phyloP scores from a whole-genome alignment of 1,139 yeast species.

The Yamadazyma triangularis region DNA sequence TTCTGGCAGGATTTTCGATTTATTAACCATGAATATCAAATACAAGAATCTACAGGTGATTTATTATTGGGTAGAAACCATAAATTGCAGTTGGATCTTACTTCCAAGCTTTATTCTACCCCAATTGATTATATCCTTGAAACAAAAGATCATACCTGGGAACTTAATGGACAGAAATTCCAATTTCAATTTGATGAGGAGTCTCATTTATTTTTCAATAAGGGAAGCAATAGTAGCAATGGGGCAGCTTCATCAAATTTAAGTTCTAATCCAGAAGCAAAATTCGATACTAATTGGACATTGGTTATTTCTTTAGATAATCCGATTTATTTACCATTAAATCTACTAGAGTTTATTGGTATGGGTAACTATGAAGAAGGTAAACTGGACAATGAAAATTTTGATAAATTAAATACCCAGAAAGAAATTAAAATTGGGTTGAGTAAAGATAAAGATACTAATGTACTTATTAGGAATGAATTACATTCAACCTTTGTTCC shows the following conservation, averaged over 20 bases:
- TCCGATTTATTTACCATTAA: slow-evolving; percentile 23
- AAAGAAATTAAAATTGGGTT: slow-evolving; percentile 11
- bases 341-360: slow-evolving; percentile 29
- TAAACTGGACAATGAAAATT: slow-evolving; percentile 3
- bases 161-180: slow-evolving; percentile 8
- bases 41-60: slow-evolving; percentile 1
- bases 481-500: slow-evolving; percentile 15
- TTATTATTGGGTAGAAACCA: slow-evolving; percentile 9
- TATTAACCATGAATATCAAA: slow-evolving; percentile 20
- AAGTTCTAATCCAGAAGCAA: slow-evolving; percentile 1
- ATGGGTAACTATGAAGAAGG: slow-evolving; percentile 10
- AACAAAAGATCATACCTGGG: slow-evolving; percentile 15
- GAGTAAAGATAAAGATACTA: slow-evolving; percentile 2
- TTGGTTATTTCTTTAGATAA: slow-evolving; percentile 21
- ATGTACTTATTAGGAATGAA: slow-evolving; percentile 7
- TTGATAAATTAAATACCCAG: slow-evolving; percentile 15
- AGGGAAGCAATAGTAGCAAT: slow-evolving; percentile 1
- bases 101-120: slow-evolving; percentile 4
- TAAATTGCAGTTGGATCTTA: slow-evolving; percentile 8
- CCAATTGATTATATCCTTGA: slow-evolving; percentile 16
- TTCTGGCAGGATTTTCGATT: slow-evolving; percentile 36
- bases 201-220: slow-evolving; percentile 6
- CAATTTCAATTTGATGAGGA: slow-evolving; percentile 12
- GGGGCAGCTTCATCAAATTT: not conserved
- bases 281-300: slow-evolving; percentile 12